A percentile compares a stretch with the other conserved stretches of the same genome.
These are phyloP conservation scores for Herpetospermum pedunculosum DNA, from an alignment of 306 rosid genomes.

Conservation along the genomic window DNA sequence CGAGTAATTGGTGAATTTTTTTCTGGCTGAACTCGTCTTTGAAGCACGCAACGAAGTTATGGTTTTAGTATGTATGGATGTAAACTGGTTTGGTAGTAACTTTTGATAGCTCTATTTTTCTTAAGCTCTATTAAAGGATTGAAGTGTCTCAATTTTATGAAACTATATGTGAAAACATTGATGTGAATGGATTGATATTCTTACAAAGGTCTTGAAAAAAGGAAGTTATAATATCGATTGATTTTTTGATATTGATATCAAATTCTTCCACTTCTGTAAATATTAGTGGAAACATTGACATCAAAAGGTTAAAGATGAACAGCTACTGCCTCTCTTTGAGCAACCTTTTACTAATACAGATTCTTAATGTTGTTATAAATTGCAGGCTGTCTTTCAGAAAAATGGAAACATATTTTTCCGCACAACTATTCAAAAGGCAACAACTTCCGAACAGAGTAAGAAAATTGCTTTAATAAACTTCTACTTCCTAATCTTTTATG, in stretches of 20 bases:
- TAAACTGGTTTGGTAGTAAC: no score
- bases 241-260: not conserved
- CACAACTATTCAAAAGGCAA: constrained; percentile 49
- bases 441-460: constrained; percentile 50
- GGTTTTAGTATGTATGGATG: no score
- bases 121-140: not conserved
- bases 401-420: constrained; percentile 58
- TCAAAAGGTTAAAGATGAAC: not conserved
- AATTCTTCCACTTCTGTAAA: not conserved
- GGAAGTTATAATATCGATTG: not conserved
- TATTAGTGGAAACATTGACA: not conserved
- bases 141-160: not conserved
- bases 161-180: not conserved
- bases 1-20: not conserved
- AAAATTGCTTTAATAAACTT: not conserved
- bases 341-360: not conserved
- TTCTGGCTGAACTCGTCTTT: not conserved
- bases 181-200: not conserved
- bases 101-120: no score
- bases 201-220: not conserved
- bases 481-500: not conserved
- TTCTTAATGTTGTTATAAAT: not conserved
- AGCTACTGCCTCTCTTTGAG: not conserved
- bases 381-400: constrained; percentile 56
- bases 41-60: no score